These are phyloP conservation scores for Didymella glomerata DNA, from an alignment of 2,329 filamentous ascomycete species.

Conservation along the genomic window DNA sequence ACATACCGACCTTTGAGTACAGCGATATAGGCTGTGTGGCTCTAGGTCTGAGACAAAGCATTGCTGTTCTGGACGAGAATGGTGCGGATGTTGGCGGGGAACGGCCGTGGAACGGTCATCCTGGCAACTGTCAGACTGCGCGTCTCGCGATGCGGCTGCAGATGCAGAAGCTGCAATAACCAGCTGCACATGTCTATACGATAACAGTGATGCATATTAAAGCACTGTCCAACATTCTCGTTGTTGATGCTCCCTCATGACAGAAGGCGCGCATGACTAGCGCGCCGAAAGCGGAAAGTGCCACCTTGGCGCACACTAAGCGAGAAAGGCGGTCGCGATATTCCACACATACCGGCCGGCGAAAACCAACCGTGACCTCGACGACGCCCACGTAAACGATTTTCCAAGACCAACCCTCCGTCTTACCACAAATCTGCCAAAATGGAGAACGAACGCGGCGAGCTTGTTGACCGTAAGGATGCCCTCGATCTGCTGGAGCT, in stretches of 20 bases:
- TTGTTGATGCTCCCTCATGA: constrained; percentile 3
- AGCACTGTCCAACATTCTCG: neutral
- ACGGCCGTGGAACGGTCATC: neutral
- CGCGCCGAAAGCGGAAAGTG: constrained; percentile 12
- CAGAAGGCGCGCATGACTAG: neutral
- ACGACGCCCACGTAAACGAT: constrained; percentile 39
- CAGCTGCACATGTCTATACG: neutral
- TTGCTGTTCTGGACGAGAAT: neutral
- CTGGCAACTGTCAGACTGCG: neutral
- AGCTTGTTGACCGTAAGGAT: constrained; percentile 85
- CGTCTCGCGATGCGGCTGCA: neutral
- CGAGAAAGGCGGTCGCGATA: constrained; percentile 1
- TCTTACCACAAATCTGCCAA: constrained; percentile 56
- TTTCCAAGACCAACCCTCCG: constrained; percentile 34
- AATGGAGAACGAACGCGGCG: constrained; percentile 99
- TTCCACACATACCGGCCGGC: constrained; percentile 9
- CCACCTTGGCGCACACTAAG: constrained; percentile 6
- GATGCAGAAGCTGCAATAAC: neutral
- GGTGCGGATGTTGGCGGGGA: neutral
- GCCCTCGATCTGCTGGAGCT: constrained; percentile 7
- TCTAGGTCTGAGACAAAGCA: neutral
- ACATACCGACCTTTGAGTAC: neutral
- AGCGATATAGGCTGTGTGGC: neutral
- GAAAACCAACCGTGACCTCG: constrained; percentile 25
- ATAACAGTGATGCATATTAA: neutral